phyloP scores from a whole-genome alignment of 2,329 filamentous ascomycete genomes.

The Zymoseptoria pseudotritici region DNA sequence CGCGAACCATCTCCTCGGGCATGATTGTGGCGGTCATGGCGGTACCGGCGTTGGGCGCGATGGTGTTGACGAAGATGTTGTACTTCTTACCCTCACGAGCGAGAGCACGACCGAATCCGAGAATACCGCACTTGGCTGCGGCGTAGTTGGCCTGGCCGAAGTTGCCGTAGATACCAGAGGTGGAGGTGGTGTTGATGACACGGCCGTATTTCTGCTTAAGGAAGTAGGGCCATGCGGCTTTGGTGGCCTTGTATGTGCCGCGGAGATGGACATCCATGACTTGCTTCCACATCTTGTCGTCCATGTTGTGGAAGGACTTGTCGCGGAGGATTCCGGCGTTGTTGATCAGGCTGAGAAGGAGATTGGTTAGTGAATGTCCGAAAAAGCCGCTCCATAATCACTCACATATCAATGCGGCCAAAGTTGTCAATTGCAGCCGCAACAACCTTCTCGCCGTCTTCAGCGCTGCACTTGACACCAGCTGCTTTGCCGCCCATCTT shows the following conservation, averaged over 20 bases:
- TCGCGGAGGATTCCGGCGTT: conserved; percentile 96
- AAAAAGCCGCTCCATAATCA: not conserved
- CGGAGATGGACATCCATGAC: conserved; percentile 88
- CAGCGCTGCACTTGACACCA: conserved; percentile 86
- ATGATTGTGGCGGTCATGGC: conserved; percentile 90
- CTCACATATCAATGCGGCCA: conserved; percentile 75
- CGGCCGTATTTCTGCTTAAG: conserved; percentile 98
- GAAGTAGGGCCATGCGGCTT: conserved; percentile 96
- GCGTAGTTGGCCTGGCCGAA: conserved; percentile 98
- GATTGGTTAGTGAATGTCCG: not conserved
- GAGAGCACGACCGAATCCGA: conserved; percentile 88
- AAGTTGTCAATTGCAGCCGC: conserved; percentile 90
- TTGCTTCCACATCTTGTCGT: conserved; percentile 84
- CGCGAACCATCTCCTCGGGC: conserved; percentile 95
- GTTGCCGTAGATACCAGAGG: conserved; percentile 96
- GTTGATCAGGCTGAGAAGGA: conserved; percentile 61
- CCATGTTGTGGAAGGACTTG: conserved; percentile 98
- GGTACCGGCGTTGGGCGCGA: conserved; percentile 94
- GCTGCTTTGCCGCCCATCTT: conserved; percentile 82
- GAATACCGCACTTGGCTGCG: conserved; percentile 64
- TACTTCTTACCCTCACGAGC: conserved; percentile 92
- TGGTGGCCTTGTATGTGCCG: conserved; percentile 93
- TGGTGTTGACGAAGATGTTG: conserved; percentile 97
- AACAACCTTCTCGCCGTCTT: conserved; percentile 84
- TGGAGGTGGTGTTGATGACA: conserved; percentile 93